phyloP scores from a whole-genome alignment of 805 yeast genomes.

The Schwanniomyces vanrijiae region DNA sequence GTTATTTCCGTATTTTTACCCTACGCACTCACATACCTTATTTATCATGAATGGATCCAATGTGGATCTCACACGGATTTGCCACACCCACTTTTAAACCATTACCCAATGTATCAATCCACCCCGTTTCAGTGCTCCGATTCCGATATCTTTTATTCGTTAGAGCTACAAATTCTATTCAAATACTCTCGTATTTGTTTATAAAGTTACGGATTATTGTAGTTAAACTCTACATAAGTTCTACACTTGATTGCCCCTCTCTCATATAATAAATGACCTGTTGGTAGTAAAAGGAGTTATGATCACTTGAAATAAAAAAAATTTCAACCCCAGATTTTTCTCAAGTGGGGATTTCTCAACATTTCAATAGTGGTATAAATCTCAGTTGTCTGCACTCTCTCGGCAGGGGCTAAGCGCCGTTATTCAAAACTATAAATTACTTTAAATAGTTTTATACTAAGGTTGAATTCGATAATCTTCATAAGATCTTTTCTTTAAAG shows the following conservation, averaged over 20 bases:
- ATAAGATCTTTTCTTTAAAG: neutral
- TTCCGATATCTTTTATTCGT: neutral
- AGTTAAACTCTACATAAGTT: neutral
- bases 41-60: too few relatives aligned
- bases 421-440: neutral
- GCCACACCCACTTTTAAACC: neutral
- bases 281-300: neutral
- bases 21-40: too few relatives aligned
- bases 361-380: neutral
- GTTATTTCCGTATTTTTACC: too few relatives aligned
- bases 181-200: neutral
- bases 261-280: neutral
- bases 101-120: neutral
- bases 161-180: too few relatives aligned
- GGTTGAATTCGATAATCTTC: neutral
- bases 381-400: neutral
- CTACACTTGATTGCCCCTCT: neutral
- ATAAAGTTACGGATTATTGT: neutral
- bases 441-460: neutral
- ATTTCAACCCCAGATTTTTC: constrained; percentile 1
- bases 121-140: neutral
- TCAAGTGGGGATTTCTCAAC: constrained; percentile 3
- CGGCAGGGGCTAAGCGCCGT: constrained; percentile 1
- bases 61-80: too few relatives aligned
- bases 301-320: neutral